Evolutionary conservation across 371 early-diverging fungal genomes (phyloP).

Genomic region (Apophysomyces trapeziformis): DNA sequence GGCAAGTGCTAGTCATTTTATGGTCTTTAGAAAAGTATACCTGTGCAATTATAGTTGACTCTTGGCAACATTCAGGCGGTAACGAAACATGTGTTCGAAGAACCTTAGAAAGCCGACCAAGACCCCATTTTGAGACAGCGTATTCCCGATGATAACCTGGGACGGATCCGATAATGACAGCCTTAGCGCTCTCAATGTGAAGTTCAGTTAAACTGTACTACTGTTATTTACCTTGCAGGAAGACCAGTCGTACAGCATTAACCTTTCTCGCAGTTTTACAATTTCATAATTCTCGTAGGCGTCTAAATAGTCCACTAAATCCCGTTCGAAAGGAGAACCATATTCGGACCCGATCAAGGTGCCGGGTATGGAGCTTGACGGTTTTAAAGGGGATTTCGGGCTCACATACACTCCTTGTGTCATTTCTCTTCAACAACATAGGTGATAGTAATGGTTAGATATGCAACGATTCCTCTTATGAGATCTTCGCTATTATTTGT

Average conservation of each 20-base stretch:
- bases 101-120: slow-evolving; percentile 41
- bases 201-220: too few relatives aligned
- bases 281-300: slow-evolving; percentile 35
- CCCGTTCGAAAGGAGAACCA: slow-evolving; percentile 56
- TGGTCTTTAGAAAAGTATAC: slow-evolving; percentile 19
- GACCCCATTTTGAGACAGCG: slow-evolving; percentile 55
- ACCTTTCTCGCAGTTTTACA: slow-evolving; percentile 20
- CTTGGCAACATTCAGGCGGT: slow-evolving; percentile 23
- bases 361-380: background rate
- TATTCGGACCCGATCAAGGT: slow-evolving; percentile 23
- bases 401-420: slow-evolving; percentile 60
- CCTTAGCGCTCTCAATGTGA: slow-evolving; percentile 5
- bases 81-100: slow-evolving; percentile 41
- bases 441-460: background rate
- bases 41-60: slow-evolving; percentile 49
- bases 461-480: background rate
- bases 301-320: slow-evolving; percentile 55
- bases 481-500: background rate
- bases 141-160: slow-evolving; percentile 31
- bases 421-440: slow-evolving; percentile 41
- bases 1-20: background rate
- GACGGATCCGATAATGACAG: slow-evolving; percentile 28
- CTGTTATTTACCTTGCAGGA: slow-evolving; percentile 26
- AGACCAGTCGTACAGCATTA: slow-evolving; percentile 56
- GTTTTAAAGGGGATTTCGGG: slow-evolving; percentile 44